A percentile compares a stretch with the other conserved stretches of the same genome.
Conservation (phyloP, 176 grass and related monocot genomes). For the Musa beccarii region DNA sequence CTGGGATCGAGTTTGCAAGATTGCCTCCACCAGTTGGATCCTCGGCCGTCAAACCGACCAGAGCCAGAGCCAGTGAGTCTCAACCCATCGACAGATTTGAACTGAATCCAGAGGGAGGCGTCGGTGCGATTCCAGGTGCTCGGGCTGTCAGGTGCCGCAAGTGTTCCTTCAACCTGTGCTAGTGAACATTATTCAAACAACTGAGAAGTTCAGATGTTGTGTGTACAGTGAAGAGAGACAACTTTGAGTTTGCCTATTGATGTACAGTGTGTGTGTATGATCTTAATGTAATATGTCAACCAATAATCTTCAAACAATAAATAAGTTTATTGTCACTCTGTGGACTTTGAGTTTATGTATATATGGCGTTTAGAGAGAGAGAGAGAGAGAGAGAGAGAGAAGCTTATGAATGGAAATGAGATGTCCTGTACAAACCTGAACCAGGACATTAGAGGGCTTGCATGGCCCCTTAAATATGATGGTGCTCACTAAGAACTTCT, state of each 20-base stretch:
- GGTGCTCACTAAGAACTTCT: slow-evolving; percentile 9
- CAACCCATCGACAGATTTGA: slow-evolving; percentile 6
- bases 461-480: slow-evolving; percentile 16
- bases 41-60: slow-evolving; percentile 19
- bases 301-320: too few species aligned
- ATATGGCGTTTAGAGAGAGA: too few species aligned
- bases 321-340: too few species aligned
- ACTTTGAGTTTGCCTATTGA: too few species aligned
- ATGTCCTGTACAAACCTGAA: slow-evolving; percentile 1
- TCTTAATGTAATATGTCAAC: too few species aligned
- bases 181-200: background rate
- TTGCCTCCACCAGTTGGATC: slow-evolving; percentile 31
- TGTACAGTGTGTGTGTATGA: too few species aligned
- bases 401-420: background rate
- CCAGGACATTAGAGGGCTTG: slow-evolving; percentile 2
- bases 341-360: too few species aligned
- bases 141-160: slow-evolving; percentile 1
- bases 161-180: slow-evolving; percentile 14
- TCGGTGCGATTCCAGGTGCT: slow-evolving; percentile 1
- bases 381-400: background rate
- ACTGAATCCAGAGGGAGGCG: slow-evolving; percentile 15
- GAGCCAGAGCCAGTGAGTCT: slow-evolving; percentile 19
- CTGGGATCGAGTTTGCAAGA: slow-evolving; percentile 25
- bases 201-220: background rate
- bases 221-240: too few species aligned